Evolutionary conservation across 129 eudicot genomes (phyloP), one percentile per base, ranked within the genome.

Genomic region (Mikania micrantha): DNA sequence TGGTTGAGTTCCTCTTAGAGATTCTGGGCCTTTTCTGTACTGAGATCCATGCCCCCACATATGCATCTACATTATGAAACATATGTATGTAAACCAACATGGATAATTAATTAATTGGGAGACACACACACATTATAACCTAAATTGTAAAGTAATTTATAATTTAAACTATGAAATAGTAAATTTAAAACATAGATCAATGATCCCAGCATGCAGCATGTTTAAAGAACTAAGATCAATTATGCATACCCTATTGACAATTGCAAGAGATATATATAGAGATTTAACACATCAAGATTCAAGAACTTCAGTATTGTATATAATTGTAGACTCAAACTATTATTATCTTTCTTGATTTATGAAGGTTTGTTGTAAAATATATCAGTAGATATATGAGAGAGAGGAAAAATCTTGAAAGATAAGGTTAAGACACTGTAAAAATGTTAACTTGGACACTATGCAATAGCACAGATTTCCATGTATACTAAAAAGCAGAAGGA

Each of bases 31-130:
- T 72, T 78, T 85, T 66, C 95, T 69, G 67, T 84, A 88, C 47
- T 85, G 86, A 10, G 95, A 88, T 36, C 96, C 96, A 78, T 88
- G 96, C 31, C 96, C 96, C 96, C 96, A 88, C 96, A 88, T 88
- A 63, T 88, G 91, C 96, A 88, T 88, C 96, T 88, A 67, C 19
- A 52, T 65, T 39, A 29, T 48, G 6, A 47, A 4, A 1, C 38
- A 3, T 45, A 40, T 27, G 3, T 45, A 50, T 16, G 32, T 29
- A 24, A 36, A 49, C 44, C 64, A 50, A 73, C 32, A 27, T 35
- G 39, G 2, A 44, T 44, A 20, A 5, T 35, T 34, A 45, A 38
- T 6, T 60, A n/a, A n/a, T n/a, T n/a, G n/a, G 10, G 47, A n/a
- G n/a, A 47, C 62, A 47, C n/a, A 13, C 69, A 59, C 68, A 31